phyloP scores from a whole-genome alignment of 306 rosid species.

The Erythrophleum fordii region DNA sequence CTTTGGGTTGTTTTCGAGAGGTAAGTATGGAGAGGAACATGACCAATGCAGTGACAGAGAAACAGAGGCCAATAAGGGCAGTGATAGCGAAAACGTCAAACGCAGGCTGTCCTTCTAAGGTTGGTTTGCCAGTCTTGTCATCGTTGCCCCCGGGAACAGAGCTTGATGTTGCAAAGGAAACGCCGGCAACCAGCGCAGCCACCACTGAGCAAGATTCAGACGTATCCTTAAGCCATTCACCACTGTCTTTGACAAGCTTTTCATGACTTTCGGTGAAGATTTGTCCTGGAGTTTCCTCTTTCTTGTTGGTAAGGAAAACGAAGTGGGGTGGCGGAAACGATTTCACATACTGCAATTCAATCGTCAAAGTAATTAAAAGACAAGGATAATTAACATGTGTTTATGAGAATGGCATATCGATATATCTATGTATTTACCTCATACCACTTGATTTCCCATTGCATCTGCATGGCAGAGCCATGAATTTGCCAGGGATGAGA shows the following conservation, averaged over 20 bases:
- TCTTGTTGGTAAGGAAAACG: not conserved
- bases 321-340: not conserved
- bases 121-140: slow-evolving; percentile 23
- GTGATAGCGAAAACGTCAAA: slow-evolving; percentile 51
- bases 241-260: not conserved
- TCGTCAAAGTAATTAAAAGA: not conserved
- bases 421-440: not conserved
- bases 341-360: slow-evolving; percentile 13
- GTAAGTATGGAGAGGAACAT: slow-evolving; percentile 63
- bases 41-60: slow-evolving; percentile 52
- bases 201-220: slow-evolving; percentile 30
- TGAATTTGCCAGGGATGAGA: slow-evolving; percentile 3
- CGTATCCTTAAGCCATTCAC: slow-evolving; percentile 23
- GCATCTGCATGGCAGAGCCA: slow-evolving; percentile 30
- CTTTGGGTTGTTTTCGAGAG: slow-evolving; percentile 48
- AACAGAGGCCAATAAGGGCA: slow-evolving; percentile 51
- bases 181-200: slow-evolving; percentile 31
- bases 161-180: slow-evolving; percentile 23
- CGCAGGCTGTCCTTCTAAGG: slow-evolving; percentile 33
- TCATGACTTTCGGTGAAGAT: slow-evolving; percentile 11
- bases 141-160: slow-evolving; percentile 33
- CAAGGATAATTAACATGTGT: no score
- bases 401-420: not conserved
- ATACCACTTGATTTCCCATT: slow-evolving; percentile 28
- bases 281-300: not conserved